A percentile compares a stretch with the other conserved stretches of the same genome.
These are phyloP conservation scores for Fusarium zealandicum DNA, from an alignment of 2,329 filamentous ascomycete genomes.

Conservation along the genomic window DNA sequence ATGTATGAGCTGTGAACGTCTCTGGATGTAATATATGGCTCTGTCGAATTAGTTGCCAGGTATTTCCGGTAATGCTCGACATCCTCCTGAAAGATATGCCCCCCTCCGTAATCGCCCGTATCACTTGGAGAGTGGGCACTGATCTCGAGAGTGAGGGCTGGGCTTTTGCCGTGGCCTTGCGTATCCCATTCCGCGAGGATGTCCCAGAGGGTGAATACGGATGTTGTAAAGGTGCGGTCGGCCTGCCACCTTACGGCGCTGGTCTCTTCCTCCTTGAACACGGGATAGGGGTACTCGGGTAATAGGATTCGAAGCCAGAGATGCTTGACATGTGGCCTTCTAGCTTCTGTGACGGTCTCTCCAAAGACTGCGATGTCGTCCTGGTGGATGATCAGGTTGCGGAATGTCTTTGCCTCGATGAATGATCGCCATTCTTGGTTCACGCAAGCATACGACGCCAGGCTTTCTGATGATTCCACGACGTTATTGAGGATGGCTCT, in stretches of 20 bases:
- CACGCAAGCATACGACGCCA: neutral
- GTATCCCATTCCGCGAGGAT: neutral
- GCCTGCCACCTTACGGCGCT: neutral
- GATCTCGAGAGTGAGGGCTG: slow-evolving; percentile 9
- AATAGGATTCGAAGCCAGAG: slow-evolving; percentile 8
- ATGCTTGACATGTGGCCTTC: slow-evolving; percentile 1
- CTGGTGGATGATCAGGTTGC: neutral
- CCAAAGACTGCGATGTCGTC: neutral
- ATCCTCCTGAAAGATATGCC: neutral
- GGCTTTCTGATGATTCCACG: neutral
- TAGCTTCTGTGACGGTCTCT: neutral
- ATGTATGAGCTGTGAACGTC: neutral
- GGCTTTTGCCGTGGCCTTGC: neutral
- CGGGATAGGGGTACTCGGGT: neutral
- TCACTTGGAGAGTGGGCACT: slow-evolving; percentile 4
- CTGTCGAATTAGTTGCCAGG: neutral
- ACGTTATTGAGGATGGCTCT: neutral
- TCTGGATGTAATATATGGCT: neutral
- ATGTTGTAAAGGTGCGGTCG: slow-evolving; percentile 2
- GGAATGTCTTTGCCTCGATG: slow-evolving; percentile 16
- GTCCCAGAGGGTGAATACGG: slow-evolving; percentile 1
- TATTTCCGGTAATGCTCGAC: neutral
- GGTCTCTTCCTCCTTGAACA: neutral
- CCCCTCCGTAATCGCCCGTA: neutral
- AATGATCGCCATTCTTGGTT: slow-evolving; percentile 6